These are phyloP conservation scores for Yarrowia sp. DNA, from an alignment of 805 yeast species.

Conservation along the genomic window DNA sequence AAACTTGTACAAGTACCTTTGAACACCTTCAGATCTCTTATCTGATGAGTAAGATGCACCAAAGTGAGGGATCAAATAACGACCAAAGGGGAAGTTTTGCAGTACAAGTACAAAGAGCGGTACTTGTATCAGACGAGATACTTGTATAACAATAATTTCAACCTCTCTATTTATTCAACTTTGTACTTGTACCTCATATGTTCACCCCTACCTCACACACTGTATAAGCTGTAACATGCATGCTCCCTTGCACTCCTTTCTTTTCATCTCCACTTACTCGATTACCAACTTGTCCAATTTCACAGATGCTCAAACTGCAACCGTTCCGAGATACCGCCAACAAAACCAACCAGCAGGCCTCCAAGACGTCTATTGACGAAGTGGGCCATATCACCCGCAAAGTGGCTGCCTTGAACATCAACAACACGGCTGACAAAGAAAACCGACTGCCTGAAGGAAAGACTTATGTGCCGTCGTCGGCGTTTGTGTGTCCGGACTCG, in stretches of 20 bases:
- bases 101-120: too few species aligned
- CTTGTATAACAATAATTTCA: too few species aligned
- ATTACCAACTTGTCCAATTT: background rate
- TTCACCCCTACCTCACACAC: background rate
- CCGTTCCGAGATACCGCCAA: conserved; percentile 24
- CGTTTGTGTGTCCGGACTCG: background rate
- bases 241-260: background rate
- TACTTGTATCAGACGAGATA: too few species aligned
- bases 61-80: too few species aligned
- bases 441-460: conserved; percentile 11
- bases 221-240: conserved; percentile 11
- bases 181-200: background rate
- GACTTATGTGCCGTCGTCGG: background rate
- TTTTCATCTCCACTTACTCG: background rate
- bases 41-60: too few species aligned
- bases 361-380: background rate
- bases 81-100: background rate
- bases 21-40: background rate
- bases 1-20: too few species aligned
- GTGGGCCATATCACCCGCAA: conserved; percentile 10
- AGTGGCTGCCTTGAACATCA: conserved; percentile 23
- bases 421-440: conserved; percentile 28
- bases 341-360: background rate
- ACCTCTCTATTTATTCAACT: too few species aligned
- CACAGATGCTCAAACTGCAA: conserved; percentile 19